Evolutionary conservation across 345 rosid species (phyloP), one percentile per base, ranked within the genome.

Genomic region (Linum trigynum): DNA sequence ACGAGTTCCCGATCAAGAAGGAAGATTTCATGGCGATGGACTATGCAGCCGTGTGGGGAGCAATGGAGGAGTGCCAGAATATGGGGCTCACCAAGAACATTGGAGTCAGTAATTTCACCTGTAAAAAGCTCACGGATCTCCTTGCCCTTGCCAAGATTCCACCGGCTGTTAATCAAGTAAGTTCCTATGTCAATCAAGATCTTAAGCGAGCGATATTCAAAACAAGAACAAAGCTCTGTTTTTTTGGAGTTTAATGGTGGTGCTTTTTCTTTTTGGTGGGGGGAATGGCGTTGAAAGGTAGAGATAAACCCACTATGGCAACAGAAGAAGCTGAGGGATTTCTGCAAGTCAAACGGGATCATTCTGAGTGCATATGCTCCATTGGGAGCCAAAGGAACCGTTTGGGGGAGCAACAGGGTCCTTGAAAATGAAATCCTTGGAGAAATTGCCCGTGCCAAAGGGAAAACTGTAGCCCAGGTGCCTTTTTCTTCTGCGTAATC

Each of bases 281-380:
- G 32, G 32, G 40, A 51, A 35, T 50, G 48, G 10, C 70, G 53
- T 62, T 16, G 57, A 67, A 75, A 85, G 98, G 96, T 92, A 76
- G 97, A 92, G 77, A 57, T 89, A 63, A 87, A 84, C 82, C 98
- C 98, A 58, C 63, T 83, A 5, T 89, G 95, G 96, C 90, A 87
- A 76, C 98, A 91, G 65, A 84, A 72, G 65, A 79, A 79, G 65
- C 76, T 84, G 11, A 83, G 74, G 69, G 86, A 85, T 57, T 77
- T 87, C 74, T 89, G 89, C 69, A 71, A 78, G 57, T 75, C 55
- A 5, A 82, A 84, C 3, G 85, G 79, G 11, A 73, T 92, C 36
- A 68, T 74, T 16, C 55, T 87, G 67, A 77, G 85, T 7, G 89
- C 89, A 64, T 92, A 82, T 58, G 82, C 92, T 4, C 80, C 81